Conservation (phyloP, 2,329 filamentous ascomycete species). For the Ophiostoma perfectum region DNA sequence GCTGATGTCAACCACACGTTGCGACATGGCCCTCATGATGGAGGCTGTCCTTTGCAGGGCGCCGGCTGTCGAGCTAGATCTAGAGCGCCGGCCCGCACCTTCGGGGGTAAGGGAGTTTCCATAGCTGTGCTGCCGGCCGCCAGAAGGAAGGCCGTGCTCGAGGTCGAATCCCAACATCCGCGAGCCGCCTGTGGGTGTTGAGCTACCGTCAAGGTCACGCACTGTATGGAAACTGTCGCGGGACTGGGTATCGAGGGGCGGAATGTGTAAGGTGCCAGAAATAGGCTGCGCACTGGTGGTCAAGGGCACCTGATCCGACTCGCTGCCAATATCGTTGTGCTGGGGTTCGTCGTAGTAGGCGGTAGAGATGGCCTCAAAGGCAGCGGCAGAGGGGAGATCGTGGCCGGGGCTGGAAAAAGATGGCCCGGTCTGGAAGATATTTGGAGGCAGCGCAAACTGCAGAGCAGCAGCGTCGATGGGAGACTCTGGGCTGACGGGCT, state of each 20-base stretch:
- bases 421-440: constrained; percentile 38
- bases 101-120: constrained; percentile 51
- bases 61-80: constrained; percentile 57
- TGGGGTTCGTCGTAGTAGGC: constrained; percentile 43
- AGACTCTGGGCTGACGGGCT: constrained; percentile 39
- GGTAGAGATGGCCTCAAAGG: constrained; percentile 33
- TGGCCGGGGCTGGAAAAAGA: constrained; percentile 17
- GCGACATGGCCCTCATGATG: constrained; percentile 81
- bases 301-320: constrained; percentile 56
- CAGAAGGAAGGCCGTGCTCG: constrained; percentile 52
- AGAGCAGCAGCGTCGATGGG: constrained; percentile 50
- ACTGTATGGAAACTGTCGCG: constrained; percentile 55
- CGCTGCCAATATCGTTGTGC: constrained; percentile 36
- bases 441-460: constrained; percentile 51
- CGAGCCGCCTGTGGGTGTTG: constrained; percentile 38
- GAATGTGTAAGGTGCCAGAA: constrained; percentile 43
- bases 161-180: constrained; percentile 52
- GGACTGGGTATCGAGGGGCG: constrained; percentile 38
- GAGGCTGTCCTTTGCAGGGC: constrained; percentile 66
- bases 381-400: constrained; percentile 28
- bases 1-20: constrained; percentile 94
- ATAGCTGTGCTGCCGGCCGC: constrained; percentile 50
- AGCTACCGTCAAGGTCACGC: constrained; percentile 50
- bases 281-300: constrained; percentile 53
- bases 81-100: constrained; percentile 48